These are phyloP conservation scores for Alternaria triticimaculans DNA, from an alignment of 2,329 filamentous ascomycete genomes.

Conservation along the genomic window DNA sequence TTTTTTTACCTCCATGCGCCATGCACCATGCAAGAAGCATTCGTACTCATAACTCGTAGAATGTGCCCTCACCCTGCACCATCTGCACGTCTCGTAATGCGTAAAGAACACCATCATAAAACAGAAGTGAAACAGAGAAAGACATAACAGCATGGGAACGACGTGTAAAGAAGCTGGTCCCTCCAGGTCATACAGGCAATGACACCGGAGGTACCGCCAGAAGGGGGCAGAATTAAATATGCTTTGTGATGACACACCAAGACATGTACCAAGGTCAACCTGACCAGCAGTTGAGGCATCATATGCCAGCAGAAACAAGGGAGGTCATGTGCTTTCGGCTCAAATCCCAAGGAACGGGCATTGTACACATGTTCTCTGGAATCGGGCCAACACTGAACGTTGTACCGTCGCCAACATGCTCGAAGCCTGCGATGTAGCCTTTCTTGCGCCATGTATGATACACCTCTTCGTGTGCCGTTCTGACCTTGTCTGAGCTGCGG, in stretches of 20 bases:
- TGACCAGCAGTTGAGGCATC: conserved; percentile 4
- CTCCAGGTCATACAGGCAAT: conserved; percentile 36
- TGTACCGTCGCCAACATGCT: conserved; percentile 21
- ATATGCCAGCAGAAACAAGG: not conserved
- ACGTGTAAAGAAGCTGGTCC: conserved; percentile 25
- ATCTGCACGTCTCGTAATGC: conserved; percentile 28
- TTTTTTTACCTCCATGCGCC: conserved; percentile 40
- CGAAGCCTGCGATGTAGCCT: conserved; percentile 19
- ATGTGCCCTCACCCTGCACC: conserved; percentile 28
- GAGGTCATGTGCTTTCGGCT: conserved; percentile 4
- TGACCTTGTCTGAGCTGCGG: conserved; percentile 20
- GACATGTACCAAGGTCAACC: conserved; percentile 2
- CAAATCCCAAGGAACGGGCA: conserved; percentile 7
- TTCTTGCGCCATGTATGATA: conserved; percentile 20
- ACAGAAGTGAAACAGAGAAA: conserved; percentile 8
- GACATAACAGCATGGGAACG: conserved; percentile 2
- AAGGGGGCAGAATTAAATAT: conserved; percentile 38
- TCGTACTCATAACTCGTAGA: conserved; percentile 20
- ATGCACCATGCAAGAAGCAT: conserved; percentile 35
- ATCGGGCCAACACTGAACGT: conserved; percentile 27
- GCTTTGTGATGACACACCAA: conserved; percentile 22
- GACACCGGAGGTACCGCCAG: conserved; percentile 21
- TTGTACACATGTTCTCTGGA: conserved; percentile 23
- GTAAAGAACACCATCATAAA: conserved; percentile 12
- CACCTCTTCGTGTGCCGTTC: conserved; percentile 18